Conservation (phyloP, 305 asterid genomes). For the Salvia sclarea region DNA sequence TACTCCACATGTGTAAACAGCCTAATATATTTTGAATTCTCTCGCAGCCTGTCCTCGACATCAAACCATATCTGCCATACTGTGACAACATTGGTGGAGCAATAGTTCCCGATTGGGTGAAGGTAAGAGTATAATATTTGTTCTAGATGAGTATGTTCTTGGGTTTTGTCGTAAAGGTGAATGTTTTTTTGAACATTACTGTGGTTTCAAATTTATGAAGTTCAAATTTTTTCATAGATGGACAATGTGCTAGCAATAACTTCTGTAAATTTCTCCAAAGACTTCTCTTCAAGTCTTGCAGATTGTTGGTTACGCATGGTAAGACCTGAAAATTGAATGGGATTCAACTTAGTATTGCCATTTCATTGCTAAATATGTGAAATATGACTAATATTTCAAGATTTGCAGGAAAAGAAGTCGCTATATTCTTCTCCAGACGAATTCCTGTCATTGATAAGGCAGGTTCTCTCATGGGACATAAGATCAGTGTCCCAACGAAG, state of each 20-base stretch:
- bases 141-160: not conserved
- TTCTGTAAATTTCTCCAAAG: constrained; percentile 65
- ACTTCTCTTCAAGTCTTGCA: constrained; percentile 59
- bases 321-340: constrained; percentile 22
- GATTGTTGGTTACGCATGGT: constrained; percentile 69
- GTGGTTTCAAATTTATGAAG: not conserved
- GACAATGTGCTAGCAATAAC: constrained; percentile 62
- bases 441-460: constrained; percentile 59
- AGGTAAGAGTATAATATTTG: constrained; percentile 43
- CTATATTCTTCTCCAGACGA: constrained; percentile 68
- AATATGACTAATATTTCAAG: not conserved
- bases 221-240: constrained; percentile 40
- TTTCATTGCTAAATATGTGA: too few relatives aligned
- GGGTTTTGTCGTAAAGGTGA: constrained; percentile 6
- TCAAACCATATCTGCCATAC: constrained; percentile 92
- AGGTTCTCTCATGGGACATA: constrained; percentile 88
- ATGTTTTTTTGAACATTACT: not conserved
- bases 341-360: too few relatives aligned
- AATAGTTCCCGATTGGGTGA: constrained; percentile 82
- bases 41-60: constrained; percentile 85
- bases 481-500: constrained; percentile 78
- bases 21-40: constrained; percentile 23
- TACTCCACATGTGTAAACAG: constrained; percentile 25
- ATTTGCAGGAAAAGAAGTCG: constrained; percentile 58
- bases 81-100: constrained; percentile 82